phyloP scores from a whole-genome alignment of 495 filamentous ascomycete species.

The Letharia lupina region DNA sequence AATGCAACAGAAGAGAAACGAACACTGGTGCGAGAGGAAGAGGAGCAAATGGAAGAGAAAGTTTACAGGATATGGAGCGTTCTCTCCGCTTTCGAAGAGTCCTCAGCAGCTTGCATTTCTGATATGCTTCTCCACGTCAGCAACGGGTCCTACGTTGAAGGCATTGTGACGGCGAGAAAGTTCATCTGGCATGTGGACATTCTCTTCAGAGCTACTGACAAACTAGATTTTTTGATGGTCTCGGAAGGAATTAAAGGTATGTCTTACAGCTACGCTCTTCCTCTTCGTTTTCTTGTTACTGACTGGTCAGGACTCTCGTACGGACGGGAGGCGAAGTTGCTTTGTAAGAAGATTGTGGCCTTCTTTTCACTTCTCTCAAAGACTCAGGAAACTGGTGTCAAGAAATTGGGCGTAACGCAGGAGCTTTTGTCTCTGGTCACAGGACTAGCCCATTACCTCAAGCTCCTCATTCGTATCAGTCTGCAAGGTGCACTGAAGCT shows the following conservation, averaged over 20 bases:
- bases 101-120: slow-evolving; percentile 94
- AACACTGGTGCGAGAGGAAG: slow-evolving; percentile 66
- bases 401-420: slow-evolving; percentile 90
- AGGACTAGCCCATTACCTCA: slow-evolving; percentile 94
- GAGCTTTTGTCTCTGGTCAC: slow-evolving; percentile 92
- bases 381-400: slow-evolving; percentile 79
- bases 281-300: slow-evolving; percentile 2
- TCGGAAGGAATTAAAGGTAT: slow-evolving; percentile 66
- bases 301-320: slow-evolving; percentile 65
- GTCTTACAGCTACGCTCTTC: slow-evolving; percentile 20
- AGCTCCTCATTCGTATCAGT: slow-evolving; percentile 94
- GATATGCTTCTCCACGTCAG: slow-evolving; percentile 99
- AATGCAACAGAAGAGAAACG: slow-evolving; percentile 68
- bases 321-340: slow-evolving; percentile 86
- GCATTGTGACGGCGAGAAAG: slow-evolving; percentile 88
- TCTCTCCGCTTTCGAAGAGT: slow-evolving; percentile 93
- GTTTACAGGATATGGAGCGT: slow-evolving; percentile 98
- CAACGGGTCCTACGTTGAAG: slow-evolving; percentile 93
- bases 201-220: slow-evolving; percentile 81
- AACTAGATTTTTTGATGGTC: slow-evolving; percentile 64
- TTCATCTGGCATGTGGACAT: slow-evolving; percentile 96
- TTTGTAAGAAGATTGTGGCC: slow-evolving; percentile 98
- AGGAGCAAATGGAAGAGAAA: slow-evolving; percentile 94
- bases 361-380: slow-evolving; percentile 94
- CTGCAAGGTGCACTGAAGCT: slow-evolving; percentile 87